Evolutionary conservation across 345 rosid genomes (phyloP).

Genomic region (Syzygium grande): DNA sequence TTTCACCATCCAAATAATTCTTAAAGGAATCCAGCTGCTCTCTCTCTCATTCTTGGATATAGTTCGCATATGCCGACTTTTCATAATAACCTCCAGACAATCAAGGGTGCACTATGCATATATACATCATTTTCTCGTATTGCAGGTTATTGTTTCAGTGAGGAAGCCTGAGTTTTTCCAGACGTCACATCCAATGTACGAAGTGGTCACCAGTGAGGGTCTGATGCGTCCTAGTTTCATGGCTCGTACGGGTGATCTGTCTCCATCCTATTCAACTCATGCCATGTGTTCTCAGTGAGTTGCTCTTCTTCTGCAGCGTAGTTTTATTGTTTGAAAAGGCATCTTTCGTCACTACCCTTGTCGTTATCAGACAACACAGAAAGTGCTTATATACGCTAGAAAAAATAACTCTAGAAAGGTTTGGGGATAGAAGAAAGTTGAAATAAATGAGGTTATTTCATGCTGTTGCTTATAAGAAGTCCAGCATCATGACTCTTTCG

Average conservation of each 20-base stretch:
- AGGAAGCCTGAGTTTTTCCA: slow-evolving; percentile 99
- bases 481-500: background rate
- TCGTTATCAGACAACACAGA: background rate
- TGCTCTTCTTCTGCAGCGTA: background rate
- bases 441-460: background rate
- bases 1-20: background rate
- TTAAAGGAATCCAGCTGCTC: background rate
- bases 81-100: background rate
- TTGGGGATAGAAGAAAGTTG: background rate
- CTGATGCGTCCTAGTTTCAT: slow-evolving; percentile 96
- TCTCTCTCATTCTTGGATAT: background rate
- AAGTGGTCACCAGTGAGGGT: slow-evolving; percentile 92
- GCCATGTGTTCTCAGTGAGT: background rate
- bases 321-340: background rate
- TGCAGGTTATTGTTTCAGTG: slow-evolving; percentile 84
- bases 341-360: background rate
- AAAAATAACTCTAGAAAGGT: background rate
- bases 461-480: background rate
- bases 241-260: slow-evolving; percentile 56
- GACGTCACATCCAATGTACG: slow-evolving; percentile 86
- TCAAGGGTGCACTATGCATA: background rate
- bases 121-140: background rate
- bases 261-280: background rate
- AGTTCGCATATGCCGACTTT: background rate
- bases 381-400: background rate